These are phyloP conservation scores for Irpex sp. DNA, from an alignment of 1,284 basidiomycete species.

Conservation along the genomic window DNA sequence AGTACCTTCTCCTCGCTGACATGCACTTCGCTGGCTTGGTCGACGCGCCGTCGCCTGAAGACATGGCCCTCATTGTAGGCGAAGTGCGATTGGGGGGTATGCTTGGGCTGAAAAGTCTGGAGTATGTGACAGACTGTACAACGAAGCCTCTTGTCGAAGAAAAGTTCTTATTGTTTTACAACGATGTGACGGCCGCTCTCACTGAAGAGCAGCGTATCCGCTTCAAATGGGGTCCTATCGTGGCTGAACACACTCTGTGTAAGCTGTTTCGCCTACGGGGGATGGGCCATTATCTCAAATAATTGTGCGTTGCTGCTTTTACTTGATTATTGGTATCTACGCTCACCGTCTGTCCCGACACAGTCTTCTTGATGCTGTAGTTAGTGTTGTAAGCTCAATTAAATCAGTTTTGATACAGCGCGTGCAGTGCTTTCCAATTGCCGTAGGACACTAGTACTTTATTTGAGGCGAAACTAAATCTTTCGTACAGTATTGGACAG, in stretches of 20 bases:
- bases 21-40: background rate
- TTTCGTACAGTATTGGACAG: too few species aligned
- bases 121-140: background rate
- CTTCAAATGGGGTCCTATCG: background rate
- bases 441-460: too few species aligned
- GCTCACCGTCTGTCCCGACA: background rate
- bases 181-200: background rate
- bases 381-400: too few species aligned
- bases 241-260: background rate
- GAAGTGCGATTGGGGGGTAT: background rate
- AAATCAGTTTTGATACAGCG: too few species aligned
- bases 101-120: background rate
- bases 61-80: background rate
- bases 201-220: background rate
- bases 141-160: background rate
- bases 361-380: too few species aligned
- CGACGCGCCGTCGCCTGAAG: background rate
- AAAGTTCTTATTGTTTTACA: background rate
- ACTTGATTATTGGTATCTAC: background rate
- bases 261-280: background rate
- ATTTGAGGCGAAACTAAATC: too few species aligned
- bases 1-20: background rate
- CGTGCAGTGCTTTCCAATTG: too few species aligned
- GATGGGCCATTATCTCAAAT: background rate
- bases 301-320: background rate